phyloP scores from a whole-genome alignment of 257 asterid genomes.

The Thymus quinquecostatus region DNA sequence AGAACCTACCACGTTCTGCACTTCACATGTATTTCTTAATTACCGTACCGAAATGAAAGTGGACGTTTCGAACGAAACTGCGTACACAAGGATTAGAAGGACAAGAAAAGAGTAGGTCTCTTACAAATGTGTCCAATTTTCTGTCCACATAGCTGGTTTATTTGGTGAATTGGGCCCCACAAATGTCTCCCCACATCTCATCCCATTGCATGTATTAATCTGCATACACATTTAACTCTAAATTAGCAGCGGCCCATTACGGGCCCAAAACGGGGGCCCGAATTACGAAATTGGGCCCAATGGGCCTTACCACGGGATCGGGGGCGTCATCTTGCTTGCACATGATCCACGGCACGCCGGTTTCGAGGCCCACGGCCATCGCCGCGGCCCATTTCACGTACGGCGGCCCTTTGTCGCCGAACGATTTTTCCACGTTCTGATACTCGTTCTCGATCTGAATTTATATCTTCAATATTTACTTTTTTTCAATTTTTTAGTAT shows the following conservation, averaged over 20 bases:
- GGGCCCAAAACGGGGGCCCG: not conserved
- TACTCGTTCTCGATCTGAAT: constrained; percentile 90
- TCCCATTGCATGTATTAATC: constrained; percentile 93
- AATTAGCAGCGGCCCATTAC: not conserved
- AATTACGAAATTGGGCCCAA: not conserved
- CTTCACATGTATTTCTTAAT: too few relatives aligned
- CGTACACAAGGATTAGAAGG: not conserved
- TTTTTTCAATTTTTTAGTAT: not conserved
- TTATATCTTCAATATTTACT: not conserved
- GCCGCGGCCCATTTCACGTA: constrained; percentile 86
- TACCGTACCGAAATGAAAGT: too few relatives aligned
- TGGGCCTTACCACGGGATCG: constrained; percentile 67
- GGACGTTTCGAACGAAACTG: too few relatives aligned
- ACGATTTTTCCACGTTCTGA: constrained; percentile 66
- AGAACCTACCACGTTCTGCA: too few relatives aligned
- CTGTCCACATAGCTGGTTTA: constrained; percentile 95
- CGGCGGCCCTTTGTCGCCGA: constrained; percentile 53
- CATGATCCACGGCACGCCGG: constrained; percentile 96
- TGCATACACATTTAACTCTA: constrained; percentile 30
- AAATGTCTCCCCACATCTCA: constrained; percentile 82
- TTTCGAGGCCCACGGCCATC: constrained; percentile 77
- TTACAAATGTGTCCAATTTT: constrained; percentile 97
- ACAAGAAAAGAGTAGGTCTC: not conserved
- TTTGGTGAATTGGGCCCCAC: constrained; percentile 87
- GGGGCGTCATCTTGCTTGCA: constrained; percentile 98